Conservation (phyloP, 495 filamentous ascomycete species). For the Rostrohypoxylon terebratum region DNA sequence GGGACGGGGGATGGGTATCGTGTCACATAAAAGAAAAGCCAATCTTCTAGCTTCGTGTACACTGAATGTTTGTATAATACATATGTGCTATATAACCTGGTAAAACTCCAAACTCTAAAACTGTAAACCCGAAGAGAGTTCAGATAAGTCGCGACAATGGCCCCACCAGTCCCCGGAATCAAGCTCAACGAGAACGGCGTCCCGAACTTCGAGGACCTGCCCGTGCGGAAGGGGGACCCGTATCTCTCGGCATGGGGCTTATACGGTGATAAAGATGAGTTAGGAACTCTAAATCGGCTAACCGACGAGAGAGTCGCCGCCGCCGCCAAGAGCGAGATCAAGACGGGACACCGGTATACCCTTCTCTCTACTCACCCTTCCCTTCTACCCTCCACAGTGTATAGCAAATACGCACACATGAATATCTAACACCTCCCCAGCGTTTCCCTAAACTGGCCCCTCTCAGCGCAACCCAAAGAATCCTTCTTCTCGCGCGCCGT, state of each 20-base stretch:
- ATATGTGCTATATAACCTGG: neutral
- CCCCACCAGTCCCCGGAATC: slow-evolving; percentile 46
- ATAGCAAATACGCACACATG: neutral
- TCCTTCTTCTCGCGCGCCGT: slow-evolving; percentile 55
- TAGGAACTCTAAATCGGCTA: slow-evolving; percentile 62
- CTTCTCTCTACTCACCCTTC: neutral
- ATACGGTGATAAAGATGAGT: slow-evolving; percentile 61
- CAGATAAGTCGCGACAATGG: slow-evolving; percentile 31
- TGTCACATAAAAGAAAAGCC: slow-evolving; percentile 2
- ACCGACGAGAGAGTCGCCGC: slow-evolving; percentile 57
- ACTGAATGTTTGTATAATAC: neutral
- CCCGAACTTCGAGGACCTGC: slow-evolving; percentile 58
- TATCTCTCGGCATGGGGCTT: slow-evolving; percentile 61
- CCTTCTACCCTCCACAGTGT: neutral
- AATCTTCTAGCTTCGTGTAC: neutral
- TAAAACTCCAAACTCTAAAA: too few species aligned
- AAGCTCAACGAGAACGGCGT: slow-evolving; percentile 58
- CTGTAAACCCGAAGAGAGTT: neutral
- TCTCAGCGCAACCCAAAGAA: slow-evolving; percentile 52
- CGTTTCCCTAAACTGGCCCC: slow-evolving; percentile 61
- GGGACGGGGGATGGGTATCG: slow-evolving; percentile 3
- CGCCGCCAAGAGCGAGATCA: slow-evolving; percentile 63
- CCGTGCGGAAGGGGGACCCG: slow-evolving; percentile 56
- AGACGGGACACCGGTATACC: slow-evolving; percentile 56
- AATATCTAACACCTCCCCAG: slow-evolving; percentile 33